phyloP scores from a whole-genome alignment of 2,329 filamentous ascomycete genomes.

The Chaetomiaceae sp. region DNA sequence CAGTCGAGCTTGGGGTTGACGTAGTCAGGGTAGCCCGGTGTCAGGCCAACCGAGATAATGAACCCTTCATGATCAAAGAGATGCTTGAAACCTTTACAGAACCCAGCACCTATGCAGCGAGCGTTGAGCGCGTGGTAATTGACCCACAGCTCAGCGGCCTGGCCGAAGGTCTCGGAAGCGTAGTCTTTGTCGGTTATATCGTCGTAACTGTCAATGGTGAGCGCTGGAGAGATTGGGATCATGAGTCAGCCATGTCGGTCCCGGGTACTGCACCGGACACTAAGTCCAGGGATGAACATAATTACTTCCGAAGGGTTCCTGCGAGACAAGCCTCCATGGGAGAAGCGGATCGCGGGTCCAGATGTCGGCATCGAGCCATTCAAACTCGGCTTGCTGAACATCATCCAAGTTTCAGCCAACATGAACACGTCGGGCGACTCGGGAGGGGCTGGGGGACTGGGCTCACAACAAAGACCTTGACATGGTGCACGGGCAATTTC shows the following conservation, averaged over 20 bases:
- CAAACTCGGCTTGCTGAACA: constrained; percentile 1
- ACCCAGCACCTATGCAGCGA: background rate
- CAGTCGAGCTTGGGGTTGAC: background rate
- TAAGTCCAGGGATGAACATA: too few species aligned
- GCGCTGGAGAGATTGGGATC: background rate
- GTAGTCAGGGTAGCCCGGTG: background rate
- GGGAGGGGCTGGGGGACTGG: too few species aligned
- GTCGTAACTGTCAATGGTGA: background rate
- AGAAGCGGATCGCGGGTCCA: constrained; percentile 2
- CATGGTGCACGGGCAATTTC: background rate
- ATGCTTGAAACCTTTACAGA: background rate
- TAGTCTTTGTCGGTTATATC: background rate
- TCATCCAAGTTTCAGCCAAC: background rate
- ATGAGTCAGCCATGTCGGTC: too few species aligned
- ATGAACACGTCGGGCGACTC: too few species aligned
- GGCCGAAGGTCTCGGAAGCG: background rate
- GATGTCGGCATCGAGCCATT: constrained; percentile 1
- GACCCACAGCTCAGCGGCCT: background rate
- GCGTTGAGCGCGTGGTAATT: background rate
- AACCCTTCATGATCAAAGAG: background rate
- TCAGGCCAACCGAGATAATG: background rate
- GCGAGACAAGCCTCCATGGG: background rate
- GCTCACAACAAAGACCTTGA: constrained; percentile 6
- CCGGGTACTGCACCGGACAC: too few species aligned
- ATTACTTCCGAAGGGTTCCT: background rate